These are phyloP conservation scores for Salix udensis DNA, from an alignment of 345 rosid genomes.

Conservation along the genomic window DNA sequence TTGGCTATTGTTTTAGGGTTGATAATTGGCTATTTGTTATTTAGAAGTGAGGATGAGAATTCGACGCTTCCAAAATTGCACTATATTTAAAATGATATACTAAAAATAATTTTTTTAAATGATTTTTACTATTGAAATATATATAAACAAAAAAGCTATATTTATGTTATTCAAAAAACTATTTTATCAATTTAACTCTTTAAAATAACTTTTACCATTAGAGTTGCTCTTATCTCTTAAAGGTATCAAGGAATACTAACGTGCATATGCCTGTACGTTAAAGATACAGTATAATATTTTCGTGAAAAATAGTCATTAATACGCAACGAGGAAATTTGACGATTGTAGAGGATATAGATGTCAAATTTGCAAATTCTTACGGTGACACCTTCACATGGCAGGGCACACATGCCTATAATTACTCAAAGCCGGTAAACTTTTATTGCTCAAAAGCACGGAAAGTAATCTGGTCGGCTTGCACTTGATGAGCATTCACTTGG, in stretches of 20 bases:
- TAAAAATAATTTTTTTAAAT: no score
- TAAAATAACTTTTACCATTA: no score
- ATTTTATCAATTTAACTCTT: no score
- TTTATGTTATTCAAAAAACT: no score
- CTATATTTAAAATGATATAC: no score
- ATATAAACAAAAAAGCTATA: no score
- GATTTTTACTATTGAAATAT: no score
- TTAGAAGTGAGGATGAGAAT: slow-evolving; percentile 42
- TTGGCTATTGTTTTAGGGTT: slow-evolving; percentile 65
- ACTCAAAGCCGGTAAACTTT: not conserved
- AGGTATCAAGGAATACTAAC: no score
- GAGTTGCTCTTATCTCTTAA: no score
- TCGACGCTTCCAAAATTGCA: not conserved
- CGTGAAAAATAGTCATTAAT: no score
- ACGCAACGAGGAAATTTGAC: not conserved
- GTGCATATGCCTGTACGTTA: no score
- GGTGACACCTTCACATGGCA: not conserved
- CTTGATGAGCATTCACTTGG: not conserved
- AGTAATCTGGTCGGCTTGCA: not conserved
- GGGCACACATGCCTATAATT: not conserved
- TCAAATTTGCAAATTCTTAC: not conserved
- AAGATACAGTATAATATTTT: not conserved
- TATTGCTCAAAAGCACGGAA: not conserved
- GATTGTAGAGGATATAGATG: not conserved
- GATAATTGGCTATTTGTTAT: slow-evolving; percentile 51